Percentiles rank a stretch among this genome's conserved stretches.
These are phyloP conservation scores for Phaeolepiota aurea DNA, from an alignment of 768 basidiomycete species.

Conservation along the genomic window DNA sequence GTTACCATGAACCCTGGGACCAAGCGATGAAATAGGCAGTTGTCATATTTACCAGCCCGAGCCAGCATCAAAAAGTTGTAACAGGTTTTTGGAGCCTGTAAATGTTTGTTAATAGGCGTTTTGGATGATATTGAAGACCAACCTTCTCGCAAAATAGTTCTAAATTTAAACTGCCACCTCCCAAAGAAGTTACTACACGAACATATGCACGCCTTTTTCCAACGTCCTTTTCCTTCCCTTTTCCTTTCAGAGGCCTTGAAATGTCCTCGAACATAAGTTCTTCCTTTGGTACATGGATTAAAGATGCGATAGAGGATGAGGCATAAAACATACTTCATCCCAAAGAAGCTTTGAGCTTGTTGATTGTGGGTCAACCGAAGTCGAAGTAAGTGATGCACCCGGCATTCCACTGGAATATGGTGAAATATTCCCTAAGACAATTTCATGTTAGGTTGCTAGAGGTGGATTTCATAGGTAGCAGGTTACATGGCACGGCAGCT, in stretches of 20 bases:
- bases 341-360: constrained; percentile 77
- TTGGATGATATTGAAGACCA: constrained; percentile 1
- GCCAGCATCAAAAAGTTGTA: constrained; percentile 98
- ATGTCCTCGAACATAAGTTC: constrained; percentile 98
- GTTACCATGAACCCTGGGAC: constrained; percentile 93
- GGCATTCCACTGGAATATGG: constrained; percentile 85
- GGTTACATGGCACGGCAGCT: constrained; percentile 57
- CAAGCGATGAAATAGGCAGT: constrained; percentile 84
- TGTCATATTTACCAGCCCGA: constrained; percentile 81
- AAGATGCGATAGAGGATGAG: neutral
- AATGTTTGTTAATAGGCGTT: neutral
- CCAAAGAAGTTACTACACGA: constrained; percentile 89
- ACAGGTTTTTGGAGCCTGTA: constrained; percentile 94
- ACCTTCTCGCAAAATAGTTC: constrained; percentile 90
- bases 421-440: constrained; percentile 71
- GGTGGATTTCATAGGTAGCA: neutral
- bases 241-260: constrained; percentile 68
- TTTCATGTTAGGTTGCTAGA: neutral
- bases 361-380: constrained; percentile 72
- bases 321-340: constrained; percentile 60
- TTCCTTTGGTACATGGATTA: constrained; percentile 40
- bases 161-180: constrained; percentile 75
- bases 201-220: constrained; percentile 91
- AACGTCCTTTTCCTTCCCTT: constrained; percentile 90
- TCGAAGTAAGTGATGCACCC: constrained; percentile 91